These are phyloP conservation scores for Stagonosporopsis chrysanthemi DNA, from an alignment of 2,329 filamentous ascomycete genomes.

Conservation along the genomic window DNA sequence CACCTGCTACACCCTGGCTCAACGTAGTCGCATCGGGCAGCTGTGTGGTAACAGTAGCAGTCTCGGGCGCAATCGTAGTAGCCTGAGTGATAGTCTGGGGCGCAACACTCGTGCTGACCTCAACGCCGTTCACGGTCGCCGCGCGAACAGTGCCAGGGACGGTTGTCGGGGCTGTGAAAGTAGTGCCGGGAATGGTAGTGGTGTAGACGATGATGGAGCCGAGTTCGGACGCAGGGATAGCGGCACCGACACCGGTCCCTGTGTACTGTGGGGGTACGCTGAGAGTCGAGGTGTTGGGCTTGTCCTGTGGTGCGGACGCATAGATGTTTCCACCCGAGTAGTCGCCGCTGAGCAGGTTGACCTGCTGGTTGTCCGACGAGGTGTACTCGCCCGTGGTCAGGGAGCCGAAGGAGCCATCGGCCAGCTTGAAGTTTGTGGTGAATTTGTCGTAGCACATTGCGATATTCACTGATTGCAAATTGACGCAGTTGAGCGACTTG, in stretches of 20 bases:
- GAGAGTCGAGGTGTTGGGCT: conserved; percentile 56
- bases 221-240: conserved; percentile 55
- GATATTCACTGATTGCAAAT: conserved; percentile 51
- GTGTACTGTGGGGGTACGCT: conserved; percentile 57
- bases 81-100: conserved; percentile 31
- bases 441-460: conserved; percentile 63
- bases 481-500: conserved; percentile 52
- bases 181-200: conserved; percentile 40
- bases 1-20: conserved; percentile 24
- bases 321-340: conserved; percentile 59
- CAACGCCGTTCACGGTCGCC: conserved; percentile 28
- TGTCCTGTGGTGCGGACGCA: conserved; percentile 42
- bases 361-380: conserved; percentile 46
- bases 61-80: conserved; percentile 34
- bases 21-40: conserved; percentile 9
- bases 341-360: conserved; percentile 56
- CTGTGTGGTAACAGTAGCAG: conserved; percentile 28
- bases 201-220: conserved; percentile 50
- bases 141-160: conserved; percentile 28
- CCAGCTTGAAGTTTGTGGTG: conserved; percentile 59
- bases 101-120: conserved; percentile 28
- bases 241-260: conserved; percentile 54
- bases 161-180: conserved; percentile 35
- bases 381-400: conserved; percentile 54
- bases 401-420: conserved; percentile 57